Percentiles rank a stretch among this genome's conserved stretches.
phyloP scores from a whole-genome alignment of 2,329 filamentous ascomycete species.

The Ceratocystis diversiconidia region DNA sequence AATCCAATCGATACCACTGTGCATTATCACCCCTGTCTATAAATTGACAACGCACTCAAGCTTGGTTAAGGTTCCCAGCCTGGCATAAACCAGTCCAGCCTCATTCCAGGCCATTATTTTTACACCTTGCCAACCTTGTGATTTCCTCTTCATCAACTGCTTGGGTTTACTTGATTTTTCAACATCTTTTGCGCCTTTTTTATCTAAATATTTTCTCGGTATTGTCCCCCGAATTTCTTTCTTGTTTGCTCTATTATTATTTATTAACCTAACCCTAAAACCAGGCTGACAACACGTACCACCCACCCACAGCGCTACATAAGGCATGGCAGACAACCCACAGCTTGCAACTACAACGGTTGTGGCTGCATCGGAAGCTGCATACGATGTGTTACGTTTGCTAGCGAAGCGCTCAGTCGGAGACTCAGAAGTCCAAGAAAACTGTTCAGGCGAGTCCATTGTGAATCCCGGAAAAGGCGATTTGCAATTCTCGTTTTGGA shows the following conservation, averaged over 20 bases:
- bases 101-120: conserved; percentile 3
- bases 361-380: conserved; percentile 14
- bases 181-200: not conserved
- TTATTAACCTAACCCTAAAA: not conserved
- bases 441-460: conserved; percentile 18
- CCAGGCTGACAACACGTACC: not conserved
- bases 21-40: not conserved
- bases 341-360: conserved; percentile 3
- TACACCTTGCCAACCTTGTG: not conserved
- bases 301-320: not conserved
- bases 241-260: not conserved
- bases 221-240: not conserved
- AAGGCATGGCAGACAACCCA: conserved; percentile 5
- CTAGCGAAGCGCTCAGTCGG: conserved; percentile 3
- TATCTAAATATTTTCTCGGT: not conserved
- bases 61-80: not conserved
- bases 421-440: conserved; percentile 13
- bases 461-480: conserved; percentile 19
- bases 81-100: conserved; percentile 5
- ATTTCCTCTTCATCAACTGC: not conserved
- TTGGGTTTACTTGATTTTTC: not conserved
- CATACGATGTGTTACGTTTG: conserved; percentile 9
- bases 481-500: conserved; percentile 19
- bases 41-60: not conserved
- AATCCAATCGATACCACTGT: not conserved